These are phyloP conservation scores for Paecilomyces fulvus DNA, from an alignment of 2,329 filamentous ascomycete genomes.

Conservation along the genomic window DNA sequence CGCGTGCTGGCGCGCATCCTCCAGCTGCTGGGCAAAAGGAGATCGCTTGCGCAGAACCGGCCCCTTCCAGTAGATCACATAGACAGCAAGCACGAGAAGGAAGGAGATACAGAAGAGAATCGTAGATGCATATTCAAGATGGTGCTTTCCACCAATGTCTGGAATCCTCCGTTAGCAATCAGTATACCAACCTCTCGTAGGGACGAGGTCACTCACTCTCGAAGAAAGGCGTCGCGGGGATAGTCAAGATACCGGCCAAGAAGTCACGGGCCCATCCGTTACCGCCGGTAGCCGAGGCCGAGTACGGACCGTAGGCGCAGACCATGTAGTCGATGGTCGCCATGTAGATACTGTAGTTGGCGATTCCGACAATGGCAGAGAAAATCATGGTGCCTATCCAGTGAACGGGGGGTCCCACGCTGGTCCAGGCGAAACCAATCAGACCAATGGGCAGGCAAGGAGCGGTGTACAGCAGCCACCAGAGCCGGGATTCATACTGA, in stretches of 20 bases:
- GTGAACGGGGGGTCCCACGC: conserved; percentile 46
- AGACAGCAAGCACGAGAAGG: conserved; percentile 54
- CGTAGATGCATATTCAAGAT: conserved; percentile 53
- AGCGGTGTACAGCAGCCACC: conserved; percentile 52
- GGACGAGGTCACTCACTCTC: conserved; percentile 21
- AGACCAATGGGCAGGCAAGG: conserved; percentile 54
- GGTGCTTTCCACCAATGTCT: conserved; percentile 48
- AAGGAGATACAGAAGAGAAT: conserved; percentile 57
- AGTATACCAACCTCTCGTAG: conserved; percentile 2
- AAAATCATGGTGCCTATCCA: conserved; percentile 58
- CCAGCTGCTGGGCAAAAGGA: conserved; percentile 57
- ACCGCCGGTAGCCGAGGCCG: conserved; percentile 58
- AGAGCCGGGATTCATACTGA: conserved; percentile 58
- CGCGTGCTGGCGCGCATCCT: conserved; percentile 32
- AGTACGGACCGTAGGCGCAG: conserved; percentile 57
- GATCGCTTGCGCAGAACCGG: conserved; percentile 52
- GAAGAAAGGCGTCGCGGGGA: conserved; percentile 49
- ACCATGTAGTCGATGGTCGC: conserved; percentile 62
- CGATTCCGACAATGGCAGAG: conserved; percentile 52
- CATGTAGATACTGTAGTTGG: conserved; percentile 58
- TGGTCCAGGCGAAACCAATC: conserved; percentile 55
- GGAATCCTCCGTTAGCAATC: conserved; percentile 1
- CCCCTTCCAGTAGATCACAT: conserved; percentile 59
- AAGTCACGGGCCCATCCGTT: conserved; percentile 60
- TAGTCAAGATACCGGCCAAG: conserved; percentile 54